phyloP scores from a whole-genome alignment of 2,329 filamentous ascomycete species.

The Colletotrichum falcatum region DNA sequence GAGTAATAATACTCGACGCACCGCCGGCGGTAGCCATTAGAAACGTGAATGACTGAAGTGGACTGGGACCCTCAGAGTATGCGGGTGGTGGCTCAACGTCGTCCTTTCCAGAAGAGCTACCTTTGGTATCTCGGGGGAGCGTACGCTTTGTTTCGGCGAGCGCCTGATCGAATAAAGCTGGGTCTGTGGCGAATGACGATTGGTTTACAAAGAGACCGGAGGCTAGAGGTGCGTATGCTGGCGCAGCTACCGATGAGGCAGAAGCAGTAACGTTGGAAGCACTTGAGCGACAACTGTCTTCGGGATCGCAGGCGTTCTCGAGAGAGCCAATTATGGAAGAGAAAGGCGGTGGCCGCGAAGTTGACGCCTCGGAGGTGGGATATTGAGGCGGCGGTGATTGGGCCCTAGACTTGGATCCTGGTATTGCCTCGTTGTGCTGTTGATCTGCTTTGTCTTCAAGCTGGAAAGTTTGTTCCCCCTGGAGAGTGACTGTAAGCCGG shows the following conservation, averaged over 20 bases:
- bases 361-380: slow-evolving; percentile 66
- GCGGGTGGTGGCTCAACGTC: slow-evolving; percentile 95
- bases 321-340: slow-evolving; percentile 67
- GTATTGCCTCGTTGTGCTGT: slow-evolving; percentile 9
- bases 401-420: slow-evolving; percentile 47
- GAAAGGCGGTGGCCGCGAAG: slow-evolving; percentile 68
- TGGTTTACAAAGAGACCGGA: slow-evolving; percentile 54
- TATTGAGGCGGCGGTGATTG: slow-evolving; percentile 71
- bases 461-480: slow-evolving; percentile 6
- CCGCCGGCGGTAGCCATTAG: slow-evolving; percentile 98
- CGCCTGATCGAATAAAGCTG: slow-evolving; percentile 60
- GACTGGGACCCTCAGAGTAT: slow-evolving; percentile 94
- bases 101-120: slow-evolving; percentile 78
- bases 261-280: slow-evolving; percentile 18
- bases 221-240: slow-evolving; percentile 64
- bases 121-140: slow-evolving; percentile 85
- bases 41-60: slow-evolving; percentile 92
- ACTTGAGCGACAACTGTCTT: slow-evolving; percentile 48
- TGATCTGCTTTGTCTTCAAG: slow-evolving; percentile 38
- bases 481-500: slow-evolving; percentile 46
- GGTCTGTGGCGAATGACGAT: slow-evolving; percentile 43
- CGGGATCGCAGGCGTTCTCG: slow-evolving; percentile 52
- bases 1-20: slow-evolving; percentile 98
- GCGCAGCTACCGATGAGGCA: slow-evolving; percentile 54
- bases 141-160: slow-evolving; percentile 85